Conservation (phyloP, 768 basidiomycete species). For the Boletus fagicola region DNA sequence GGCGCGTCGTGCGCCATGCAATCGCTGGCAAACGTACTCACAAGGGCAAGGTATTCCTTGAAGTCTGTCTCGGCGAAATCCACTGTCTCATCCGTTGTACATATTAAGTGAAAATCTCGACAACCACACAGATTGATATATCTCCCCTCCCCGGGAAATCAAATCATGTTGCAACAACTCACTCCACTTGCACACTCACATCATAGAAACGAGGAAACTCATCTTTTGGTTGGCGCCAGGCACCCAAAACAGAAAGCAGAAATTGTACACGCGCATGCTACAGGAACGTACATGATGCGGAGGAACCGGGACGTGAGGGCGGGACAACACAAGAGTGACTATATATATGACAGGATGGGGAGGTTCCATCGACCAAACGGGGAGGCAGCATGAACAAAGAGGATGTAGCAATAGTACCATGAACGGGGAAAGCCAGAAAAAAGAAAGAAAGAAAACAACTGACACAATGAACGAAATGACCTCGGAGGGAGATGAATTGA, state of each 20-base stretch:
- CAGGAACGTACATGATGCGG: slow-evolving; percentile 21
- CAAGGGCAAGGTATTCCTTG: too few relatives aligned
- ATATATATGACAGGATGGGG: not conserved
- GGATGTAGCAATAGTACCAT: slow-evolving; percentile 1
- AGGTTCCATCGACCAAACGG: slow-evolving; percentile 1
- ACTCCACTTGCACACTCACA: too few relatives aligned
- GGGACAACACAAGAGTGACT: not conserved
- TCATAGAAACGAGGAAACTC: not conserved
- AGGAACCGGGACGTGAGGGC: not conserved
- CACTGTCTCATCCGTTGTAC: too few relatives aligned
- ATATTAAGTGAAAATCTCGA: too few relatives aligned
- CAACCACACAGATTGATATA: too few relatives aligned
- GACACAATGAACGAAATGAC: not conserved
- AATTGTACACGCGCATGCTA: slow-evolving; percentile 43
- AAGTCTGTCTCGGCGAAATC: too few relatives aligned
- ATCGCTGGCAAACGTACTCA: too few relatives aligned
- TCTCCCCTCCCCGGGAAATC: too few relatives aligned
- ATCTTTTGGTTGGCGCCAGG: not conserved
- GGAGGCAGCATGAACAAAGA: not conserved
- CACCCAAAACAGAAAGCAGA: not conserved
- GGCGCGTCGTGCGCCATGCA: too few relatives aligned
- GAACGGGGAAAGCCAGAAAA: not conserved
- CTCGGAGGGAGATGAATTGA: not conserved
- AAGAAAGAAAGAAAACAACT: not conserved
- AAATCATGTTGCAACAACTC: too few relatives aligned